These are phyloP conservation scores for Apiotrichum montevideense DNA, from an alignment of 1,284 basidiomycete species.

Conservation along the genomic window DNA sequence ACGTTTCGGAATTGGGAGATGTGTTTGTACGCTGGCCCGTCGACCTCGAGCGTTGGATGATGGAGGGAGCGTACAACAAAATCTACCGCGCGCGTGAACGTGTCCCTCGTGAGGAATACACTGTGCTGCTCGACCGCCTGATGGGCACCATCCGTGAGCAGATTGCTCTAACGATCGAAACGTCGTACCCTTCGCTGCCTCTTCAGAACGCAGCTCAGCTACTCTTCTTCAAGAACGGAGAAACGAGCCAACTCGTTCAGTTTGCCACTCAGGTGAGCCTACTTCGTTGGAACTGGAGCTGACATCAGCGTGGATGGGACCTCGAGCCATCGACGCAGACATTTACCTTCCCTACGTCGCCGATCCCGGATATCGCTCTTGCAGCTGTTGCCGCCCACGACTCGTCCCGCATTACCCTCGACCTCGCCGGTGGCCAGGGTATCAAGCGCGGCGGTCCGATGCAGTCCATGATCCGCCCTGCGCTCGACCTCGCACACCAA, in stretches of 20 bases:
- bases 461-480: constrained; percentile 42
- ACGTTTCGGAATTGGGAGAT: constrained; percentile 59
- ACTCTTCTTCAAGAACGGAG: constrained; percentile 44
- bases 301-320: constrained; percentile 39
- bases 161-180: constrained; percentile 47
- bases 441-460: constrained; percentile 36
- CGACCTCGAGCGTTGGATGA: constrained; percentile 91
- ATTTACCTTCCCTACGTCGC: constrained; percentile 27
- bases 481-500: constrained; percentile 42
- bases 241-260: constrained; percentile 32
- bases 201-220: constrained; percentile 41
- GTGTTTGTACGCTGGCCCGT: constrained; percentile 78
- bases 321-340: constrained; percentile 40
- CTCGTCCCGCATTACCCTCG: constrained; percentile 18
- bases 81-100: constrained; percentile 92
- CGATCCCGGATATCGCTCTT: constrained; percentile 23
- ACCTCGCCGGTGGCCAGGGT: constrained; percentile 25
- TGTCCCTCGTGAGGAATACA: constrained; percentile 49
- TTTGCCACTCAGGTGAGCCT: constrained; percentile 34
- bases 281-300: background rate
- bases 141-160: constrained; percentile 46
- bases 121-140: constrained; percentile 42
- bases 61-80: constrained; percentile 98
- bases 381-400: constrained; percentile 18
- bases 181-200: constrained; percentile 45